phyloP scores from a whole-genome alignment of 106 monocot species.

The Allium sativum region DNA sequence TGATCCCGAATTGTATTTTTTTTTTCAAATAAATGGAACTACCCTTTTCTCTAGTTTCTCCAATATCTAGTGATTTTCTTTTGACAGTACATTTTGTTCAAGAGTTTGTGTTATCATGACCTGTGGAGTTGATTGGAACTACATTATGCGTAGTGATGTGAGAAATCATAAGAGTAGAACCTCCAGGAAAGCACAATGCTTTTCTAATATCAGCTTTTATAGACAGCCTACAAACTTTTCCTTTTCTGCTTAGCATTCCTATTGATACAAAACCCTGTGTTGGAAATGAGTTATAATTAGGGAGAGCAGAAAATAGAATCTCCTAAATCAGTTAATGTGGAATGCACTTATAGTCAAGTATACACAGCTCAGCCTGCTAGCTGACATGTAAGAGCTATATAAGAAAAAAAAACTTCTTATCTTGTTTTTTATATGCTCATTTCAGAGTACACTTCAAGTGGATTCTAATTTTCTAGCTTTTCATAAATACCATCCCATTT shows the following conservation, averaged over 20 bases:
- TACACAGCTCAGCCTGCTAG: too few species aligned
- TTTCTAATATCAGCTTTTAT: slow-evolving; percentile 63
- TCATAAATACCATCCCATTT: too few species aligned
- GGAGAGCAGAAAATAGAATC: too few species aligned
- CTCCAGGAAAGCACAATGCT: slow-evolving; percentile 76
- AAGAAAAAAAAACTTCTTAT: too few species aligned
- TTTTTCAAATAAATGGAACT: slow-evolving; percentile 1
- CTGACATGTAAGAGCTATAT: too few species aligned
- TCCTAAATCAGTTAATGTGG: too few species aligned
- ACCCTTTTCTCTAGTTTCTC: slow-evolving; percentile 5
- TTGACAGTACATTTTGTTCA: slow-evolving; percentile 7
- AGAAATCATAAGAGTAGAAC: slow-evolving; percentile 78
- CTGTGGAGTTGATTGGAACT: slow-evolving; percentile 2
- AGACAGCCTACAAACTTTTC: slow-evolving; percentile 46
- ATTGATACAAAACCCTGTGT: slow-evolving; percentile 67
- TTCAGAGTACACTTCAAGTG: too few species aligned
- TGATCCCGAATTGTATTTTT: neutral
- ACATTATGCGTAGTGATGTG: slow-evolving; percentile 29
- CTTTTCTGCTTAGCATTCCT: slow-evolving; percentile 59
- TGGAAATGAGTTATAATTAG: too few species aligned
- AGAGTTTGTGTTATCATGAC: slow-evolving; percentile 1
- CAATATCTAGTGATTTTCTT: neutral
- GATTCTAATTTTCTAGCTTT: too few species aligned
- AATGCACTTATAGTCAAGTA: too few species aligned
- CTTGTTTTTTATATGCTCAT: too few species aligned